These are phyloP conservation scores for Podosphaera xanthii DNA, from an alignment of 2,329 filamentous ascomycete species.

Conservation along the genomic window DNA sequence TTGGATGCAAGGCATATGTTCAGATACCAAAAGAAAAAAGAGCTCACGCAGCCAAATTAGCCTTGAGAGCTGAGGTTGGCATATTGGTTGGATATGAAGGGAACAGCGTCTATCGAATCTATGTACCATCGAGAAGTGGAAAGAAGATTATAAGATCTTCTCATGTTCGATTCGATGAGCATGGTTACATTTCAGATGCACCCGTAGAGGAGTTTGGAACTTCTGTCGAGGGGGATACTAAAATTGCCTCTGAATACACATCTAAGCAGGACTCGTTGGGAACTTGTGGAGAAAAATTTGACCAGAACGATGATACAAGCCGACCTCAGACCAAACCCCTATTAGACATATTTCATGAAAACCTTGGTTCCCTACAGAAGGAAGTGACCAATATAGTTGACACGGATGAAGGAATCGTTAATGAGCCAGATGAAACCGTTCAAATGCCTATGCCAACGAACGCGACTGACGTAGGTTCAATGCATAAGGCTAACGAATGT, in stretches of 20 bases:
- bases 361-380: background rate
- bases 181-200: background rate
- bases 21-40: conserved; percentile 1
- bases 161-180: background rate
- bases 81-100: conserved; percentile 2
- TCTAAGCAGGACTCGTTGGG: background rate
- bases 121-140: background rate
- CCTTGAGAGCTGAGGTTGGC: background rate
- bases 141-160: background rate
- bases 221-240: background rate
- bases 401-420: background rate
- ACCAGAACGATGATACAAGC: background rate
- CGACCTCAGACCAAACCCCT: background rate
- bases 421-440: no score
- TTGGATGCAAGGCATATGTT: background rate
- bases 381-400: background rate
- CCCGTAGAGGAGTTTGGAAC: background rate
- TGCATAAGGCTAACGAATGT: no score
- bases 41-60: background rate
- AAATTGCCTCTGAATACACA: background rate
- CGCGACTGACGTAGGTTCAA: no score
- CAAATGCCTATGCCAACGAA: no score
- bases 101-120: background rate
- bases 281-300: background rate
- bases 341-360: background rate